A percentile compares a stretch with the other conserved stretches of the same genome.
phyloP scores from a whole-genome alignment of 1,284 basidiomycete species.

The Leccinum cinnamomeum region DNA sequence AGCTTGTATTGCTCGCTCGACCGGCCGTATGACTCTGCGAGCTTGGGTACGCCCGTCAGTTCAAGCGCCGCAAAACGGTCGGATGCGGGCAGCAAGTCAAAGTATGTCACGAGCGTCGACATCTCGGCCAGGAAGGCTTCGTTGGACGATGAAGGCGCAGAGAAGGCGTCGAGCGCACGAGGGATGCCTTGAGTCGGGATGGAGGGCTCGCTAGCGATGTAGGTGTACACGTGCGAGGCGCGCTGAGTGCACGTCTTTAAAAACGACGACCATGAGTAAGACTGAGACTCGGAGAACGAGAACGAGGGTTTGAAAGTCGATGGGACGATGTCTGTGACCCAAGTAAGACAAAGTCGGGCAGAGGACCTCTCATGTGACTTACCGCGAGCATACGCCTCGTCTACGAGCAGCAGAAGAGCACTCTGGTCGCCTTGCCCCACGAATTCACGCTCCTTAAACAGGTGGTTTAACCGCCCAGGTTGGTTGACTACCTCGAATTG shows the following conservation, averaged over 20 bases:
- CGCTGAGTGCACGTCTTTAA: no score
- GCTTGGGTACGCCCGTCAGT: conserved; percentile 47
- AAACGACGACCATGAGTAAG: no score
- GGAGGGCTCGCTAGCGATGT: no score
- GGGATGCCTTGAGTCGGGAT: conserved; percentile 32
- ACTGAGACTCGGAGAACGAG: conserved; percentile 24
- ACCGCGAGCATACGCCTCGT: conserved; percentile 60
- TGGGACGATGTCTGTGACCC: conserved; percentile 49
- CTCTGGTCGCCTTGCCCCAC: conserved; percentile 55
- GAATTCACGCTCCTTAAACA: conserved; percentile 47
- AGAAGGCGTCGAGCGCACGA: conserved; percentile 45
- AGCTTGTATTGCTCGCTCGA: conserved; percentile 55
- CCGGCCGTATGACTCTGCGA: conserved; percentile 49
- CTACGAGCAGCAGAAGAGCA: conserved; percentile 55
- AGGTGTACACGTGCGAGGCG: no score
- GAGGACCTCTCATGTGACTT: conserved; percentile 16
- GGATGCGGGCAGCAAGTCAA: no score
- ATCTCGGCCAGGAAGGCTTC: no score
- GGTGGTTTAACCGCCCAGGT: conserved; percentile 23
- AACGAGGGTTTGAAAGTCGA: conserved; percentile 47
- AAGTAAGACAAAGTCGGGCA: conserved; percentile 2
- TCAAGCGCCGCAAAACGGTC: conserved; percentile 63
- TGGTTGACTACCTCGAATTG: conserved; percentile 54
- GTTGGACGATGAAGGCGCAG: conserved; percentile 38
- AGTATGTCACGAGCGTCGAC: no score